Evolutionary conservation across 2,329 filamentous ascomycete species (phyloP).

Genomic region (Penicillium digitatum): DNA sequence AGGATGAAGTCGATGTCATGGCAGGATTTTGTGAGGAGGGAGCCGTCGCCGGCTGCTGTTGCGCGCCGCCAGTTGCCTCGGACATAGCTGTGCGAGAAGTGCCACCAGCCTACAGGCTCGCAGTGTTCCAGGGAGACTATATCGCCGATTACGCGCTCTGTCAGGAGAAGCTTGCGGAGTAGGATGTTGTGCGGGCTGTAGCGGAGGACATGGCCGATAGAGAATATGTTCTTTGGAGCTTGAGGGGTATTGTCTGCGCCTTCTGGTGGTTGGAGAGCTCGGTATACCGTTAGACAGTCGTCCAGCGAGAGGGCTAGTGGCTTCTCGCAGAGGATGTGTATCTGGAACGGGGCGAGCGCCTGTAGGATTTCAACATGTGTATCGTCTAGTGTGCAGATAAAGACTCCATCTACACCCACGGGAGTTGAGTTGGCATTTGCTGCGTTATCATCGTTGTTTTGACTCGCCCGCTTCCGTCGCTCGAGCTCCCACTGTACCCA

Average conservation of each 20-base stretch:
- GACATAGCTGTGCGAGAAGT: slow-evolving; percentile 87
- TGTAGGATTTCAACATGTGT: slow-evolving; percentile 78
- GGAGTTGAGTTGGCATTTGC: slow-evolving; percentile 40
- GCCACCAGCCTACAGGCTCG: slow-evolving; percentile 94
- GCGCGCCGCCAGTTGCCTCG: slow-evolving; percentile 89
- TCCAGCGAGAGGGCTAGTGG: slow-evolving; percentile 74
- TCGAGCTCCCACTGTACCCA: slow-evolving; percentile 69
- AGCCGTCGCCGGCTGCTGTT: slow-evolving; percentile 65
- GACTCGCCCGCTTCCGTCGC: slow-evolving; percentile 52
- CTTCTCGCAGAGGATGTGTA: slow-evolving; percentile 95
- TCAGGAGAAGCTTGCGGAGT: slow-evolving; percentile 70
- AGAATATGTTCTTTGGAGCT: slow-evolving; percentile 60
- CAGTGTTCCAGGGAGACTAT: slow-evolving; percentile 84
- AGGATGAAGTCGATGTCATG: slow-evolving; percentile 92
- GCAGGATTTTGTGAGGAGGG: slow-evolving; percentile 88
- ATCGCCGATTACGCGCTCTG: slow-evolving; percentile 74
- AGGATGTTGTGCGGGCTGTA: slow-evolving; percentile 92
- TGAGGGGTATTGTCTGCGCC: slow-evolving; percentile 18
- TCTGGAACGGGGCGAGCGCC: slow-evolving; percentile 61
- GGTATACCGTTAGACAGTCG: slow-evolving; percentile 71
- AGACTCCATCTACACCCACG: slow-evolving; percentile 60
- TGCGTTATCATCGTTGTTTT: slow-evolving; percentile 13
- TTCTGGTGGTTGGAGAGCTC: slow-evolving; percentile 27
- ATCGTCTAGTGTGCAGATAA: slow-evolving; percentile 78
- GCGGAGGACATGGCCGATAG: slow-evolving; percentile 86